Evolutionary conservation across 805 yeast genomes (phyloP), one percentile per base, ranked within the genome.

Genomic region (Saccharomycodes ludwigii): DNA sequence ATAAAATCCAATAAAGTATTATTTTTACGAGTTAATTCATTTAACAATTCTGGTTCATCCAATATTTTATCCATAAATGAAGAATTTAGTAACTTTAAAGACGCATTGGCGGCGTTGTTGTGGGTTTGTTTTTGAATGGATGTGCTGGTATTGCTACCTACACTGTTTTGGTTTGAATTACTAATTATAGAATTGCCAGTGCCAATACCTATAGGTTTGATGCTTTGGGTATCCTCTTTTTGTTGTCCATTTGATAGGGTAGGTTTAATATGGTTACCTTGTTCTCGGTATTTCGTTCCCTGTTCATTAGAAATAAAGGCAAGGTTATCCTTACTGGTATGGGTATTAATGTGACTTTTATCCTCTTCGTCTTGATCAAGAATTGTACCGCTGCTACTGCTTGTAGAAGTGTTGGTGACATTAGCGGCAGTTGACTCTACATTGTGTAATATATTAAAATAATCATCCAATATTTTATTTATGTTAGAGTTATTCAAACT

Each of bases 1-100:
- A 73, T 52, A 35, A 73, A 58, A 43, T 73, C 79, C 11, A 73
- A 27, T 22, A 55, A 34, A 11, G 43, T 46, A 33, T 55, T 56
- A 38, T 62, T 61, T 41, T 60, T 61, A 15, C 50, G 49, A 21
- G 55, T 47, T 28, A 65, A 35, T 33, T 48, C 54, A 31, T 46
- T 56, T 29, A 63, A 40, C n/a, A 64, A 41, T 30, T 54, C 56
- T 1, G 57, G 46, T 38, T 63, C 66, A 29, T 55, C 58, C 21
- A 63, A 35, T 2, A 60, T 39, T 27, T 45, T 40, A 30, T 57
- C 55, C 10, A 64, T 59, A 37, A 59, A 65, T 5, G 43, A 40
- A 24, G 40, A 40, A 32, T 44, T 43, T 18, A 51, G 36, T 22
- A 32, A 21, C 7, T 34, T 23, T 23, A 31, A 18, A 9, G 34